A percentile compares a stretch with the other conserved stretches of the same genome.
Evolutionary conservation across 73 alveolate genomes (phyloP).

Genomic region (Paramecium biaurelia): DNA sequence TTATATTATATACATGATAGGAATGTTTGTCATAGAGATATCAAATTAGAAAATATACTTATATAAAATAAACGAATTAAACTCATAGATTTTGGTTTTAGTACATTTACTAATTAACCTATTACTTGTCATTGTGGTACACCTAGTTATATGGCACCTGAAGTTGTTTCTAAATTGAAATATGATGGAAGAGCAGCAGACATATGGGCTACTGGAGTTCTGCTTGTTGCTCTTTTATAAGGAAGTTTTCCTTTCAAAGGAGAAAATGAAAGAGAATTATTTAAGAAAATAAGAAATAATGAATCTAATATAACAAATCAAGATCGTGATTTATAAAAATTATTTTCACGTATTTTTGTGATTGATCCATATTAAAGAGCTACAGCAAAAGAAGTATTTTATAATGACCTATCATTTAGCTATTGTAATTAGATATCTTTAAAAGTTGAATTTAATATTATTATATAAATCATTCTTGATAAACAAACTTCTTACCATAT

Average conservation of each 20-base stretch:
- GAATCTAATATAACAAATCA: not conserved
- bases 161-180: conserved; percentile 87
- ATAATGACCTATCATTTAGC: not conserved
- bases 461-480: not conserved
- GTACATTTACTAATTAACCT: conserved; percentile 18
- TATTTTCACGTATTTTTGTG: not conserved
- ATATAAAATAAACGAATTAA: conserved; percentile 31
- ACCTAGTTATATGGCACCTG: conserved; percentile 98
- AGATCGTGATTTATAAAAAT: not conserved
- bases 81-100: conserved; percentile 52
- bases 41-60: conserved; percentile 53
- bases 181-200: conserved; percentile 91
- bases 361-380: not conserved
- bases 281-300: conserved; percentile 67
- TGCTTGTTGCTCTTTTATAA: conserved; percentile 66
- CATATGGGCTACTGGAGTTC: conserved; percentile 97
- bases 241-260: conserved; percentile 91
- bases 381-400: conserved; percentile 47
- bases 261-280: conserved; percentile 86
- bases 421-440: conserved; percentile 40
- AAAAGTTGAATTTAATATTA: not conserved
- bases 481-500: not conserved
- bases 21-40: conserved; percentile 51
- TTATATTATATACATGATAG: conserved; percentile 35
- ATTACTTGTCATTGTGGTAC: conserved; percentile 88